These are phyloP conservation scores for Austropuccinia psidii DNA, from an alignment of 1,284 basidiomycete species.

Conservation along the genomic window DNA sequence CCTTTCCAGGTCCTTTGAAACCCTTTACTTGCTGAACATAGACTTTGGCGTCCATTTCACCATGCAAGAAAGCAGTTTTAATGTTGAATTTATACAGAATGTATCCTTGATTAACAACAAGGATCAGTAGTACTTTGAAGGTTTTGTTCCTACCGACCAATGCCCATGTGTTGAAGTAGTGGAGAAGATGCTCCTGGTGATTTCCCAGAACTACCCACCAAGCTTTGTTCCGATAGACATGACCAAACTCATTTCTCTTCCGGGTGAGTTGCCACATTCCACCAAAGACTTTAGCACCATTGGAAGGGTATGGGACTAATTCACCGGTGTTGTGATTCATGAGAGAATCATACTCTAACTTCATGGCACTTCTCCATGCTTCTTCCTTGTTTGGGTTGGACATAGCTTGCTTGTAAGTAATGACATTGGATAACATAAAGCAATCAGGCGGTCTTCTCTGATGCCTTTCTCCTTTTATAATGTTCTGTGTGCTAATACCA, in stretches of 20 bases:
- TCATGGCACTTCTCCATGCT: background rate
- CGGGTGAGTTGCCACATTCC: background rate
- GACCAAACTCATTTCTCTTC: background rate
- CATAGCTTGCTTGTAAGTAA: background rate
- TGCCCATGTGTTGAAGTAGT: background rate
- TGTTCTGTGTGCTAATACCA: no score
- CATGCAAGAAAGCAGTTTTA: background rate
- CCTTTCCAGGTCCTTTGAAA: background rate
- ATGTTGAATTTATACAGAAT: background rate
- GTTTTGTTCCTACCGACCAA: background rate
- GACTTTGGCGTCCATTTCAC: background rate
- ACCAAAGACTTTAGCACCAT: no score
- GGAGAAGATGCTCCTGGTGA: no score
- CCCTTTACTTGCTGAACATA: background rate
- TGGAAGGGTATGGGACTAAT: background rate
- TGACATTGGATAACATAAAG: no score
- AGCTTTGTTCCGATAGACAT: background rate
- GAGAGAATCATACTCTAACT: background rate
- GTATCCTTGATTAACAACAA: background rate
- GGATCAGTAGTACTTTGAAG: background rate
- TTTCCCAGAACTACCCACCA: no score
- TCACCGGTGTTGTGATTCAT: background rate
- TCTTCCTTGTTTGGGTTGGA: no score
- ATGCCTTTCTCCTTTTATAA: no score
- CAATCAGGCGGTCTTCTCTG: no score